Evolutionary conservation across 805 yeast species (phyloP), one percentile per base, ranked within the genome.

Genomic region (Gaillardinia entomophila): DNA sequence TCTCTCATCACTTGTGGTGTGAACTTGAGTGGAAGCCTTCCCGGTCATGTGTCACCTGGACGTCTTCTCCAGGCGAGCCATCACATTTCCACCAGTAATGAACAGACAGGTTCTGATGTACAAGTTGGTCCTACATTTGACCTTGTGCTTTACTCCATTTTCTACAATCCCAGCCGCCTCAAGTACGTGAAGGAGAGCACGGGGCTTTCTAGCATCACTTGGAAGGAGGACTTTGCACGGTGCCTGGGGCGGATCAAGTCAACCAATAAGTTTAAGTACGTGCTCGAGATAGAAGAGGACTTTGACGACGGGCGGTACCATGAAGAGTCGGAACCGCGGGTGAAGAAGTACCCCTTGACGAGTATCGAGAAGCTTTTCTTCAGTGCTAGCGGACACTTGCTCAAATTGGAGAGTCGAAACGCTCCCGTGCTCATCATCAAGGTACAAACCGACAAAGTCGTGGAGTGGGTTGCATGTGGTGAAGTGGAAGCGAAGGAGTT

Each of bases 291-390:
- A 2, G 48, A 47, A 4, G 89, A 84, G 43, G 71, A 69, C 45
- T 76, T 80, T 30, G 66, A 81, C 43, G 94, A 83, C 54, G 84
- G 73, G 0, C 57, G 90, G 34, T 83, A 80, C 46, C 94, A 83
- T 48, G 84, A 82, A 11, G 73, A 59, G 3, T 73, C 61, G 12
- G 49, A 41, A n/a, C 70, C 74, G 0, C 52, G 55, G 17, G 34
- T 36, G 1, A 50, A 63, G 12, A 34, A 36, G 2, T 45, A 71
- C 30, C 61, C 68, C 26, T 47, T 79, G 3, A 48, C 58, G 12
- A 45, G 57, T 3, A 62, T 83, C 2, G 54, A 66, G 3, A 64
- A 76, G 35, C 51, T 82, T 28, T 83, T 79, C 42, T 83, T 80
- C 51, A 75, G 79, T 38, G 83, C 82, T 2, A 78, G 86, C 4